Evolutionary conservation across 805 yeast species (phyloP).

Genomic region (Metschnikowia orientalis): DNA sequence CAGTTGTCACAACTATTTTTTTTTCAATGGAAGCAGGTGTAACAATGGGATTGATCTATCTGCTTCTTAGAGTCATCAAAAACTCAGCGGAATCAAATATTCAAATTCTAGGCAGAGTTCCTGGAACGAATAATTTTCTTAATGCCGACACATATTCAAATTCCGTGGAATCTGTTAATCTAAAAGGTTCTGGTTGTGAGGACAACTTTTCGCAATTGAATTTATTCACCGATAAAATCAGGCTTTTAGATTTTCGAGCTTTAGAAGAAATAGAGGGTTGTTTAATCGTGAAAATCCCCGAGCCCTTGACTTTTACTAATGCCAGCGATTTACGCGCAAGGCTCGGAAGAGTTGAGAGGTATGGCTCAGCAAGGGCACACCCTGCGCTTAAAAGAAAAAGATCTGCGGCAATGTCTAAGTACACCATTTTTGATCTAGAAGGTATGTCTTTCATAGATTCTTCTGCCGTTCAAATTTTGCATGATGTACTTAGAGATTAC

Average conservation of each 20-base stretch:
- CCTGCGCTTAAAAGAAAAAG: conserved; percentile 38
- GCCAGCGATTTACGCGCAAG: conserved; percentile 36
- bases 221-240: conserved; percentile 31
- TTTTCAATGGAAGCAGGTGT: conserved; percentile 86
- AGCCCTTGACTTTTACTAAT: conserved; percentile 41
- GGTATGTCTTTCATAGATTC: conserved; percentile 43
- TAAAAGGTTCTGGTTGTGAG: conserved; percentile 3
- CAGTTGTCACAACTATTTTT: conserved; percentile 58
- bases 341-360: conserved; percentile 38
- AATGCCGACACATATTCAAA: conserved; percentile 34
- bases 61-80: conserved; percentile 71
- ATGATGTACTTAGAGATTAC: conserved; percentile 27
- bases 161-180: conserved; percentile 1
- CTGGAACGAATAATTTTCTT: conserved; percentile 36
- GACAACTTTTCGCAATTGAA: conserved; percentile 22
- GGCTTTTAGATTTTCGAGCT: conserved; percentile 32
- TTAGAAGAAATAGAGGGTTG: conserved; percentile 44
- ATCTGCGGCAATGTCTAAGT: conserved; percentile 36
- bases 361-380: conserved; percentile 41
- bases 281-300: conserved; percentile 40
- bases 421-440: conserved; percentile 37
- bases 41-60: conserved; percentile 77
- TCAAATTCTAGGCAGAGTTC: conserved; percentile 68
- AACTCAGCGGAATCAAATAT: conserved; percentile 80
- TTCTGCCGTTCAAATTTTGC: conserved; percentile 37